Conservation (phyloP, 371 early-diverging fungal genomes). For the Sporodiniella umbellata region DNA sequence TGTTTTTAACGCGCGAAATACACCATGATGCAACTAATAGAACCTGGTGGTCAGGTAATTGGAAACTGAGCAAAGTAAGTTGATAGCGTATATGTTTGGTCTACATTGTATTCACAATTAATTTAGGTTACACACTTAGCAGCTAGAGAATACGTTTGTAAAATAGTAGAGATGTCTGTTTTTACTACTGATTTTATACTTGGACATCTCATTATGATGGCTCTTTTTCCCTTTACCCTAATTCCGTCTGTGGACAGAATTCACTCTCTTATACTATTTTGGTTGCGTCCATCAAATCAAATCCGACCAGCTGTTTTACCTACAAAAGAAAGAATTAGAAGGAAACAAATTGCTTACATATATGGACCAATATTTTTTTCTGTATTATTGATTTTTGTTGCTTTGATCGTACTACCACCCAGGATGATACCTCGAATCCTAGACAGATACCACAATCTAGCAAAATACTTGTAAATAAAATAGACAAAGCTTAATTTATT, state of each 20-base stretch:
- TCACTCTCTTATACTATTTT: slow-evolving; percentile 82
- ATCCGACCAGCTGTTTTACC: slow-evolving; percentile 24
- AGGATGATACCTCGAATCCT: slow-evolving; percentile 13
- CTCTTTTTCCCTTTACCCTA: slow-evolving; percentile 64
- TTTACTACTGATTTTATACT: slow-evolving; percentile 81
- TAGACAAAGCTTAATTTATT: neutral
- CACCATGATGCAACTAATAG: slow-evolving; percentile 75
- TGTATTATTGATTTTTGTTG: slow-evolving; percentile 13
- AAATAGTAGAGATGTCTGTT: slow-evolving; percentile 81
- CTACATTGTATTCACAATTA: neutral
- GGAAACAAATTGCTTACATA: slow-evolving; percentile 3
- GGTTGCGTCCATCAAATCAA: slow-evolving; percentile 59
- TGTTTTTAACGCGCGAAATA: slow-evolving; percentile 78
- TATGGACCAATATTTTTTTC: slow-evolving; percentile 21
- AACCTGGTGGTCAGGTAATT: slow-evolving; percentile 92
- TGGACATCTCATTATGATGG: slow-evolving; percentile 75
- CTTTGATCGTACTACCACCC: slow-evolving; percentile 21
- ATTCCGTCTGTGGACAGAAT: slow-evolving; percentile 74
- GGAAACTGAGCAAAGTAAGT: slow-evolving; percentile 52
- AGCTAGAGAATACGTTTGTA: slow-evolving; percentile 79
- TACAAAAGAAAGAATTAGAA: slow-evolving; percentile 20
- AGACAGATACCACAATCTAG: slow-evolving; percentile 9
- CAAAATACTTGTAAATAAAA: slow-evolving; percentile 16
- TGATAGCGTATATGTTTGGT: neutral
- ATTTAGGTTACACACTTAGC: slow-evolving; percentile 34